Evolutionary conservation across 768 basidiomycete species (phyloP).

Genomic region (Kwoniella sp.): DNA sequence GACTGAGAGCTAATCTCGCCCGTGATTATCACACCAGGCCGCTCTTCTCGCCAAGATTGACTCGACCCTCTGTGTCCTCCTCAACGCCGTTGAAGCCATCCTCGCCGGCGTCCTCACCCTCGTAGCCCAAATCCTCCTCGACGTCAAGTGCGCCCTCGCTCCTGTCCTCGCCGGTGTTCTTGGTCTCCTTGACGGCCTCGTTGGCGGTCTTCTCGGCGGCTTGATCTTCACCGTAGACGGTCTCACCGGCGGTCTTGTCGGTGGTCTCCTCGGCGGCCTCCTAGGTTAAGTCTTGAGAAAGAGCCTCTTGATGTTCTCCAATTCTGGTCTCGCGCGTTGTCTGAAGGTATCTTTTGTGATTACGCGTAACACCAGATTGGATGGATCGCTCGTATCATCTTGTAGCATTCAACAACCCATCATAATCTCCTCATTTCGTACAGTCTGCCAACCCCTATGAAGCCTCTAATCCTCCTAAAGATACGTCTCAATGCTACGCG

Average conservation of each 20-base stretch:
- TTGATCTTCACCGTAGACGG: conserved; percentile 14
- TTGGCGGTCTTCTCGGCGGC: conserved; percentile 13
- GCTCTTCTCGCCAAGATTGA: conserved; percentile 14
- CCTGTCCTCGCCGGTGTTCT: conserved; percentile 18
- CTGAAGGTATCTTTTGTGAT: no score
- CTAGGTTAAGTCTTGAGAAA: not conserved
- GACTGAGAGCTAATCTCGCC: not conserved
- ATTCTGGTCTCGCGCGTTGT: no score
- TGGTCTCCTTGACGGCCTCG: conserved; percentile 20
- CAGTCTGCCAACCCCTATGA: not conserved
- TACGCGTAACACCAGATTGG: no score
- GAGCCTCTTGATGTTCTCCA: no score
- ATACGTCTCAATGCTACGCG: no score
- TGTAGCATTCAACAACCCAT: no score
- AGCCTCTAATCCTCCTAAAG: not conserved
- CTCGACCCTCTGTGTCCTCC: conserved; percentile 9
- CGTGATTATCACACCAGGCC: not conserved
- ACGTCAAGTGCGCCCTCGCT: conserved; percentile 14
- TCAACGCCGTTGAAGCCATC: conserved; percentile 16
- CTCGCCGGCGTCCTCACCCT: conserved; percentile 23
- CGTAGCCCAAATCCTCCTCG: conserved; percentile 13
- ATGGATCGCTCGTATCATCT: no score
- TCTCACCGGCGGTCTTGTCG: conserved; percentile 12
- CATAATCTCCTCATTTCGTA: not conserved
- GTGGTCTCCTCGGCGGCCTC: conserved; percentile 3